Percentiles rank a stretch among this genome's conserved stretches.
Conservation (phyloP, 805 yeast genomes). For the Schwanniomyces yamadae region DNA sequence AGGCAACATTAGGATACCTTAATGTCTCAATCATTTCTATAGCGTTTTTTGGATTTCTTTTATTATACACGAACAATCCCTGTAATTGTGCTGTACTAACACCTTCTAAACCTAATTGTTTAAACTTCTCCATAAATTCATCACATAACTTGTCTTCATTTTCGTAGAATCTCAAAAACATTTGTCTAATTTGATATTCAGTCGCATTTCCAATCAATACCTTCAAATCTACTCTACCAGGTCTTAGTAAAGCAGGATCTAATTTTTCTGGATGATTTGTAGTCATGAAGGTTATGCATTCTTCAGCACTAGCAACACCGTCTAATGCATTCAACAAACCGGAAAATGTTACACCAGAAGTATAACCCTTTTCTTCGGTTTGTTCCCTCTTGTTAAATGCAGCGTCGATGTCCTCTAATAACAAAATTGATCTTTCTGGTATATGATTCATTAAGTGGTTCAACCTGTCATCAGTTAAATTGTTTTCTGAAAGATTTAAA, state of each 20-base stretch:
- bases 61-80: conserved; percentile 91
- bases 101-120: conserved; percentile 42
- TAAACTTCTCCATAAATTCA: conserved; percentile 45
- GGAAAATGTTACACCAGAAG: conserved; percentile 90
- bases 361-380: conserved; percentile 70
- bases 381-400: conserved; percentile 86
- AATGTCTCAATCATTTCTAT: conserved; percentile 58
- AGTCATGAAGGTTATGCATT: conserved; percentile 95
- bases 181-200: conserved; percentile 68
- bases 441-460: conserved; percentile 96
- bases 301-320: conserved; percentile 97
- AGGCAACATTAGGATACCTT: conserved; percentile 25
- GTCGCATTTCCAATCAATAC: conserved; percentile 86
- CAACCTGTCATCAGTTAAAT: conserved; percentile 89
- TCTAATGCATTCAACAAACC: conserved; percentile 92
- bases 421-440: conserved; percentile 81
- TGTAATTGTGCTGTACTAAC: conserved; percentile 94
- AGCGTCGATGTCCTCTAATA: conserved; percentile 93
- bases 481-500: conserved; percentile 83
- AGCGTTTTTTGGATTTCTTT: conserved; percentile 77
- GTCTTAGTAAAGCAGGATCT: conserved; percentile 91
- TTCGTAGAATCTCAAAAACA: conserved; percentile 88
- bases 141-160: conserved; percentile 55
- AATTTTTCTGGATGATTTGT: conserved; percentile 94
- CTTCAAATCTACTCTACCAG: conserved; percentile 90